These are phyloP conservation scores for Candida golubevii DNA, from an alignment of 805 yeast species.

Conservation along the genomic window DNA sequence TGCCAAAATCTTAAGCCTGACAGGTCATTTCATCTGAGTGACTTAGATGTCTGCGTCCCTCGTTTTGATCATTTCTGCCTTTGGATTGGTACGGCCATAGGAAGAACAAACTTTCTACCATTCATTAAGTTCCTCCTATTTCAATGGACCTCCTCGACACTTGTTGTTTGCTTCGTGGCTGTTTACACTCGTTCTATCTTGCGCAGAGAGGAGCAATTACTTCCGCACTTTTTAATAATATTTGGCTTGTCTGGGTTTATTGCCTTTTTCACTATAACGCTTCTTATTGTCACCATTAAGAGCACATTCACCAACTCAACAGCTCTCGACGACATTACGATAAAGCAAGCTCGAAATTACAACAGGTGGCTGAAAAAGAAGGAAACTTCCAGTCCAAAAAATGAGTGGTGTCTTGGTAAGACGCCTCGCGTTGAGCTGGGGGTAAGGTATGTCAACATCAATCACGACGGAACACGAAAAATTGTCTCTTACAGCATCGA, in stretches of 20 bases:
- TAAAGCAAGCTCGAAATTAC: constrained; percentile 28
- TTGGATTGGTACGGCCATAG: constrained; percentile 73
- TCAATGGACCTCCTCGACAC: constrained; percentile 33
- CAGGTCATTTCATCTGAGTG: constrained; percentile 67
- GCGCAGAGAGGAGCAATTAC: constrained; percentile 22
- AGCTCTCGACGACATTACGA: constrained; percentile 53
- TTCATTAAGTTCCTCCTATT: constrained; percentile 52
- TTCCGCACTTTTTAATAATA: constrained; percentile 48
- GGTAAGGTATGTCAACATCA: constrained; percentile 42
- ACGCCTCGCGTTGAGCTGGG: constrained; percentile 29
- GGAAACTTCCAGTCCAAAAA: background rate
- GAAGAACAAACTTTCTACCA: constrained; percentile 56
- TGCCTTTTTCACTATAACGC: constrained; percentile 40
- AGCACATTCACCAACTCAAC: constrained; percentile 49
- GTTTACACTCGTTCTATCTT: constrained; percentile 20
- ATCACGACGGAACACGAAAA: constrained; percentile 27
- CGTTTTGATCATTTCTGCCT: constrained; percentile 81
- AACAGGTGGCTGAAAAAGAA: constrained; percentile 20
- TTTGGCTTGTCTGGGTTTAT: constrained; percentile 44
- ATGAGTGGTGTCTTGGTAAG: constrained; percentile 8
- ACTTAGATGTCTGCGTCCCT: constrained; percentile 55
- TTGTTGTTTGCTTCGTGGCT: constrained; percentile 20
- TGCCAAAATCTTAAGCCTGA: constrained; percentile 64
- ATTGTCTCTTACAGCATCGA: constrained; percentile 31
- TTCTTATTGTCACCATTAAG: constrained; percentile 40